Base-by-base conservation (phyloP, 1,284 basidiomycete species). In the Phaffia rhodozyma region DNA sequence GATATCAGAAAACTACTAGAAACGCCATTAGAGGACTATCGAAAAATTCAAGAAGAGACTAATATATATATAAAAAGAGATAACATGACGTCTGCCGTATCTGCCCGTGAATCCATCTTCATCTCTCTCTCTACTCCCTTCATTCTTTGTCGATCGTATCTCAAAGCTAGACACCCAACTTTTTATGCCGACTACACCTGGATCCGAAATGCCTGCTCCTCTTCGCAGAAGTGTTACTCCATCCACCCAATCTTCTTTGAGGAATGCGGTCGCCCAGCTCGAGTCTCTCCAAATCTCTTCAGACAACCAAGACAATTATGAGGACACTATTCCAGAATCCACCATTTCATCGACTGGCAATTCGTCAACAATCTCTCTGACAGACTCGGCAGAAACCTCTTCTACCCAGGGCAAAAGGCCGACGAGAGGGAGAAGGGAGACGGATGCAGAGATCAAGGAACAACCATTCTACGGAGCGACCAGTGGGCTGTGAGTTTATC, bases 211-310 rank as follows among this genome's bases (percentile, higher is more conserved):
- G 38, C 38, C 38, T 43, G 38, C 38, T 16, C 38, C 38, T 43
- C 38, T 43, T 43, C 38, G 38, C 13, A 43, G 38, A 43, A 43
- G 38, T 16, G 38, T 65, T 48, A 65, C 63, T 9, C 63, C 63
- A 9, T 58, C 63, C 3, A 65, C 51, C 21, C 63, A 61, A 48
- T 65, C 63, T 4, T 60, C 63, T 11, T 59, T 65, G 13, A 48
- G 63, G 5, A 55, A 60, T n/a, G 63, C 63, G n/a, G 58, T 65
- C 20, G 54, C 63, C 20, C 58, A 60, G 47, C 49, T 65, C 13
- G 60, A 61, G 32, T 61, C 60, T 21, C 60, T 61, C 13, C 43
- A 55, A 47, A 52, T 61, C n/a, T 61, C 60, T 3, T 29, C 52
- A 11, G 38, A 11, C 13, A 16, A 7, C 38, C 38, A 43, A 43